A percentile compares a stretch with the other conserved stretches of the same genome.
Conservation (phyloP, 345 rosid genomes). For the Pistacia atlantica region DNA sequence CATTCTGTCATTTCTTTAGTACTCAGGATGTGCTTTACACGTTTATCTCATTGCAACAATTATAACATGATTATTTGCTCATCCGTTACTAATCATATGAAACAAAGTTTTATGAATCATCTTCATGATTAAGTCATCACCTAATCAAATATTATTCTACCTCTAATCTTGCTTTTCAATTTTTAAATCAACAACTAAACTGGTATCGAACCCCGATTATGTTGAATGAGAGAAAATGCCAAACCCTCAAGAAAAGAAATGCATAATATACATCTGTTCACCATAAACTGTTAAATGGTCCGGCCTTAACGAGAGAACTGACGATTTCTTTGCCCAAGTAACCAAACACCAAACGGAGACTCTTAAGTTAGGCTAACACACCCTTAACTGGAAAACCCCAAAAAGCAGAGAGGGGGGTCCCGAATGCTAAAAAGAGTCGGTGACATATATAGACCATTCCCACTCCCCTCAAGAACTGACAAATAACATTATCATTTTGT, state of each 20-base stretch:
- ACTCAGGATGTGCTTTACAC: conserved; percentile 3
- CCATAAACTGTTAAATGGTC: no score
- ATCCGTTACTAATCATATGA: background rate
- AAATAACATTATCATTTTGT: conserved; percentile 28
- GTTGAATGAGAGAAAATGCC: no score
- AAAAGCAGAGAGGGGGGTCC: conserved; percentile 34
- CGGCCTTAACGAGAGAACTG: background rate
- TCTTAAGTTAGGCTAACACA: background rate
- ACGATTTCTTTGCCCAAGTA: background rate
- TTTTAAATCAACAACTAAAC: no score
- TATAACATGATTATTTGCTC: background rate
- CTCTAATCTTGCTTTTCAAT: no score
- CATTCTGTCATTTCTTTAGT: background rate
- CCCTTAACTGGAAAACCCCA: conserved; percentile 13
- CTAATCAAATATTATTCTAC: no score
- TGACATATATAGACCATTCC: conserved; percentile 34
- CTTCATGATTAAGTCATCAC: no score
- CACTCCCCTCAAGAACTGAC: background rate
- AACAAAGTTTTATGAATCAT: no score
- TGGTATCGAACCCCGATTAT: no score
- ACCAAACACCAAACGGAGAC: background rate
- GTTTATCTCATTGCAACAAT: conserved; percentile 1
- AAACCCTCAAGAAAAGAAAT: no score
- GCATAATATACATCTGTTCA: background rate
- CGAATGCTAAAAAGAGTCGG: conserved; percentile 25